Percentiles rank a stretch among this genome's conserved stretches.
phyloP scores from a whole-genome alignment of 2,329 filamentous ascomycete genomes.

The Malbranchea cinnamomea region DNA sequence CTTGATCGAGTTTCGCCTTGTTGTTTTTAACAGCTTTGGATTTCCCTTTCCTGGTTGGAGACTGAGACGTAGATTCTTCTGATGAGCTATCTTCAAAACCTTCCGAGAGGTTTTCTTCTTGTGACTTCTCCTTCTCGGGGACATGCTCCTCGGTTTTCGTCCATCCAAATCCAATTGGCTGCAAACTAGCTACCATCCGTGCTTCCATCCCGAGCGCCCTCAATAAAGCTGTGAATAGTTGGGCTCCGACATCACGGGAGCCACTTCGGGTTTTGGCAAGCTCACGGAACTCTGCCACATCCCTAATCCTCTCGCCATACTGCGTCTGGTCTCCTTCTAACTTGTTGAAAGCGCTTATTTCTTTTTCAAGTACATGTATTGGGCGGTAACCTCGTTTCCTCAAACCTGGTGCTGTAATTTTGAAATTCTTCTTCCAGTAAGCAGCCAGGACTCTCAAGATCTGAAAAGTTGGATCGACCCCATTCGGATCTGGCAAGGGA shows the following conservation, averaged over 20 bases:
- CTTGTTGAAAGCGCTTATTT: conserved; percentile 54
- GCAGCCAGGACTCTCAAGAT: conserved; percentile 61
- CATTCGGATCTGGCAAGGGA: conserved; percentile 60
- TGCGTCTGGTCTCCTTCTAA: conserved; percentile 44
- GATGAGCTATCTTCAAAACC: conserved; percentile 13
- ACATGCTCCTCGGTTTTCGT: conserved; percentile 70
- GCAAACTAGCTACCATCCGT: conserved; percentile 68
- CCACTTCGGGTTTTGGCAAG: conserved; percentile 58
- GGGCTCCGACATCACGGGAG: conserved; percentile 73
- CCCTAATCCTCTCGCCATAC: conserved; percentile 64
- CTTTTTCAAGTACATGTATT: conserved; percentile 56
- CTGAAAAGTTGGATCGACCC: conserved; percentile 64
- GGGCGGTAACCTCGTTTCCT: conserved; percentile 84
- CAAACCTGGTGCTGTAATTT: conserved; percentile 59
- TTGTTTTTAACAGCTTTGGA: conserved; percentile 14
- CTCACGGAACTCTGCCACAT: conserved; percentile 51
- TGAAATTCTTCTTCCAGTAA: conserved; percentile 82
- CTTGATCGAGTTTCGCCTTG: conserved; percentile 46
- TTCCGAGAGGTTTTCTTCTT: conserved; percentile 8
- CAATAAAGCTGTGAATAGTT: conserved; percentile 76
- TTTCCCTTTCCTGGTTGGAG: conserved; percentile 21
- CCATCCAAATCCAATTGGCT: conserved; percentile 81
- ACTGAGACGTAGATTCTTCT: conserved; percentile 10
- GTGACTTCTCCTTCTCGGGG: conserved; percentile 17
- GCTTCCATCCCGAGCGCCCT: conserved; percentile 69